These are phyloP conservation scores for Stylonectria norvegica DNA, from an alignment of 2,329 filamentous ascomycete species.

Conservation along the genomic window DNA sequence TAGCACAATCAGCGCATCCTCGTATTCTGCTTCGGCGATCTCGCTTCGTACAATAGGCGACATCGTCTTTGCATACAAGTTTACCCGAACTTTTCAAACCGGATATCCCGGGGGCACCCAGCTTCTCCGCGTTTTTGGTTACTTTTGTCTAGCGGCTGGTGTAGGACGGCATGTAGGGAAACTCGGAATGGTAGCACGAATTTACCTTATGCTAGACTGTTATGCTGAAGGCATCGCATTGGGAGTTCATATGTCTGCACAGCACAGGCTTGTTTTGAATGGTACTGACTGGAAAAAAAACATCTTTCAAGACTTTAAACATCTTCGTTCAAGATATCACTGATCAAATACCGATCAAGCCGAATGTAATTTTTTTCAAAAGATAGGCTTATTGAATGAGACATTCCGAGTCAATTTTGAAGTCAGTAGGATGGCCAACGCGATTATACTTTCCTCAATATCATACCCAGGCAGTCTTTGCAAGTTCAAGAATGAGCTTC, in stretches of 20 bases:
- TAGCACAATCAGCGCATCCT: neutral
- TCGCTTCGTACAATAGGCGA: neutral
- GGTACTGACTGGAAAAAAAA: neutral
- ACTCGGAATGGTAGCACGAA: neutral
- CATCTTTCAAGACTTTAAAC: neutral
- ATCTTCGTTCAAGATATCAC: neutral
- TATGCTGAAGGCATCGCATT: neutral
- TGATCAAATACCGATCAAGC: neutral
- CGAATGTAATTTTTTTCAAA: neutral
- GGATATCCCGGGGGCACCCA: neutral
- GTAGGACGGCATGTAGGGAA: neutral
- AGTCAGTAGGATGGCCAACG: no score
- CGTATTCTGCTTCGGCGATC: neutral
- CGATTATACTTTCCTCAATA: no score
- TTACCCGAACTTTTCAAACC: neutral
- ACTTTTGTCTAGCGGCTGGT: neutral
- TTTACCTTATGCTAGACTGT: neutral
- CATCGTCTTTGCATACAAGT: neutral
- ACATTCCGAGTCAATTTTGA: no score
- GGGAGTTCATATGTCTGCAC: neutral
- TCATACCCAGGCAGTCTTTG: no score
- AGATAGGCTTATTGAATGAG: no score
- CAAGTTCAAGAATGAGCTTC: no score
- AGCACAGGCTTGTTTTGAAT: neutral
- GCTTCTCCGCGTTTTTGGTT: neutral